These are phyloP conservation scores for Cupressus sempervirens DNA, from an alignment of 75 land plant species.

Conservation along the genomic window DNA sequence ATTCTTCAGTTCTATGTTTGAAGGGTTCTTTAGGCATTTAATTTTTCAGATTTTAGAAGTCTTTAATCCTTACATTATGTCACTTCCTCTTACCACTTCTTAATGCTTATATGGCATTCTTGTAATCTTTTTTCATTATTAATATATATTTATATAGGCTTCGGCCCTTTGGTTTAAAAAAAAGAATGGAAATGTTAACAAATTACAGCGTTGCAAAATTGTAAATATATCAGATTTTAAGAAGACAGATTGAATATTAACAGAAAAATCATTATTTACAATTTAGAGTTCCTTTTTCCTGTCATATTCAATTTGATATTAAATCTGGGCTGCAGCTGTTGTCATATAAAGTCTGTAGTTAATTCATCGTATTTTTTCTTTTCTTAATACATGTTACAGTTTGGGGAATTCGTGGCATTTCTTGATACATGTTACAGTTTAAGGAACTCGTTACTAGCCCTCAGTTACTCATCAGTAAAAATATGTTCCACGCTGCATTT, in stretches of 20 bases:
- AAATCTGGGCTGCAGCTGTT: not conserved
- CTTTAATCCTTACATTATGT: no score
- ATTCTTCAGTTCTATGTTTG: no score
- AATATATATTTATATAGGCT: no score
- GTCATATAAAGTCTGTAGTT: not conserved
- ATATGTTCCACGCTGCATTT: not conserved
- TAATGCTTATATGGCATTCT: no score
- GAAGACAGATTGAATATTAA: not conserved
- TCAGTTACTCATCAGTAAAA: not conserved
- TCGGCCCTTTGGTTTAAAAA: no score
- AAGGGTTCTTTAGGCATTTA: no score
- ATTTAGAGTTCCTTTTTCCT: not conserved
- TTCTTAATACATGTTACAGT: no score
- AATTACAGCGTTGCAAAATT: not conserved
- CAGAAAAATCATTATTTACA: not conserved
- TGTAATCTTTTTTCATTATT: no score
- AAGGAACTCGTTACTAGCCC: not conserved
- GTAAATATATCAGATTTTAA: not conserved
- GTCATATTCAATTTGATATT: not conserved
- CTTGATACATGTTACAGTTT: no score
- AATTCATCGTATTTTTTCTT: no score
- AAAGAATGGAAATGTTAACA: not conserved
- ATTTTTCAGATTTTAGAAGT: no score
- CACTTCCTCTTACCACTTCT: no score
- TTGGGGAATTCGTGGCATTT: not conserved